Percentiles rank a stretch among this genome's conserved stretches.
Conservation (phyloP, 192 early-diverging fungal species). For the Piromyces sp. region DNA sequence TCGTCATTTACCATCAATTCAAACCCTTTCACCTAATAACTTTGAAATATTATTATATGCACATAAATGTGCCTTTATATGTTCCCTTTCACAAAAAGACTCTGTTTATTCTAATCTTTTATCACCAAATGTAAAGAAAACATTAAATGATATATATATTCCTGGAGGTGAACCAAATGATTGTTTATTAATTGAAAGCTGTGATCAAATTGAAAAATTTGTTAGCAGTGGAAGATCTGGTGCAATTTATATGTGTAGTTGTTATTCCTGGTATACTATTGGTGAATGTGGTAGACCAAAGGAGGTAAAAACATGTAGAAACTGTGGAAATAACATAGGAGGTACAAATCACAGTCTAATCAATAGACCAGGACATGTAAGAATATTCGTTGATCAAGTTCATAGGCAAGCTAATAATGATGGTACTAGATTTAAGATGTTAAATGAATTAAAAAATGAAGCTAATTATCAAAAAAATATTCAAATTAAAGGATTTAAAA, state of each 20-base stretch:
- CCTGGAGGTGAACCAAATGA: neutral
- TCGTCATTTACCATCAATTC: neutral
- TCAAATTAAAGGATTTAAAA: neutral
- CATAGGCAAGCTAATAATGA: neutral
- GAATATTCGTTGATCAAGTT: neutral
- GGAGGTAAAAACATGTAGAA: neutral
- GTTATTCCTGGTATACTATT: neutral
- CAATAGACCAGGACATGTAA: neutral
- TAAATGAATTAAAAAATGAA: neutral
- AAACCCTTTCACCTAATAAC: neutral
- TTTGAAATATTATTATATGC: neutral
- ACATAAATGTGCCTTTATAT: neutral
- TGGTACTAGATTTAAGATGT: neutral
- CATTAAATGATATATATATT: neutral
- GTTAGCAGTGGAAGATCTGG: neutral
- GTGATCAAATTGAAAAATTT: neutral
- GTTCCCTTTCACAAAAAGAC: neutral
- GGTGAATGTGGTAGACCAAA: neutral
- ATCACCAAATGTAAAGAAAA: neutral
- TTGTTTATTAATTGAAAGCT: neutral
- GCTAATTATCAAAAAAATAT: neutral
- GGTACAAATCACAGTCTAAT: neutral
- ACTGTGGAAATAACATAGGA: neutral
- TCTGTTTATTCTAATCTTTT: neutral
- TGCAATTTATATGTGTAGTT: neutral